phyloP scores from a whole-genome alignment of 352 stramenopile genomes.

The Pythium coloratum region DNA sequence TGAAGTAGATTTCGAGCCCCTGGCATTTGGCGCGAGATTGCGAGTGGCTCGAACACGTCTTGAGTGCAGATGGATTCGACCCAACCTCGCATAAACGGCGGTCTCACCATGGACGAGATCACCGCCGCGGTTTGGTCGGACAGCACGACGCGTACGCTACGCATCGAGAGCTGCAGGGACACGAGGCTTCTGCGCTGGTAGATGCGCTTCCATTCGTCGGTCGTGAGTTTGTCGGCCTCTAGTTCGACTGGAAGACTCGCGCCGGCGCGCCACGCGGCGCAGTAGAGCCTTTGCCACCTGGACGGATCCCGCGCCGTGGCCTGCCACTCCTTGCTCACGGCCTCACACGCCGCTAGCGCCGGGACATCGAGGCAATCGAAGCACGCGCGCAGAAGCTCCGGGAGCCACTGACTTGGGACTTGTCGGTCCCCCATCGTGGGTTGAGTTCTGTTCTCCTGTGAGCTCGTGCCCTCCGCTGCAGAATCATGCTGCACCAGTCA shows the following conservation, averaged over 20 bases:
- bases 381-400: conserved; percentile 24
- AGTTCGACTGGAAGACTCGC: background rate
- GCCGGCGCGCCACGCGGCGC: conserved; percentile 17
- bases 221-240: background rate
- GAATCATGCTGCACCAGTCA: too few species aligned
- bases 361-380: conserved; percentile 31
- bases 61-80: conserved; percentile 37
- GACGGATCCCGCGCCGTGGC: conserved; percentile 6
- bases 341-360: conserved; percentile 26
- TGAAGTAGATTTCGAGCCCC: background rate
- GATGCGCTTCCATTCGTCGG: conserved; percentile 25
- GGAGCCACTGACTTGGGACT: conserved; percentile 8
- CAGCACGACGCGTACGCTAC: conserved; percentile 23
- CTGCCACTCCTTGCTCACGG: conserved; percentile 31
- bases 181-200: conserved; percentile 17
- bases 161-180: conserved; percentile 27
- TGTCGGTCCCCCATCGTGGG: too few species aligned
- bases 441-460: too few species aligned
- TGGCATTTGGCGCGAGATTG: background rate
- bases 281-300: conserved; percentile 34
- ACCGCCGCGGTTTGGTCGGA: conserved; percentile 23
- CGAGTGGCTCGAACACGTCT: conserved; percentile 20
- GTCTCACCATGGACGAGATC: conserved; percentile 33
- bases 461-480: too few species aligned
- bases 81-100: conserved; percentile 21